These are phyloP conservation scores for Didymella exigua DNA, from an alignment of 2,329 filamentous ascomycete species.

Conservation along the genomic window DNA sequence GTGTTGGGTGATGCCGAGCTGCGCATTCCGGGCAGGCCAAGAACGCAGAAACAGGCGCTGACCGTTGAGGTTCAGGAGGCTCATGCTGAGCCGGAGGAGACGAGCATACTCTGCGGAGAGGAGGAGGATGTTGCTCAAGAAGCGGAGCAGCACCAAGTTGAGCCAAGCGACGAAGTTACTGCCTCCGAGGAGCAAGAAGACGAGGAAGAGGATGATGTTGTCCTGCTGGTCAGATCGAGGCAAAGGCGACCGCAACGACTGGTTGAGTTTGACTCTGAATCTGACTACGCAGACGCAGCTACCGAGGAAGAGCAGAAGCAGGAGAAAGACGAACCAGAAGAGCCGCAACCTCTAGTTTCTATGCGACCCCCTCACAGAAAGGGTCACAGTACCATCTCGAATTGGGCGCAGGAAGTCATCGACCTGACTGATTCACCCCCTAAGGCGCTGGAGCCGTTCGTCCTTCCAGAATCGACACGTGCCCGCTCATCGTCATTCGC, in stretches of 20 bases:
- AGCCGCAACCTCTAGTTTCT: constrained; percentile 23
- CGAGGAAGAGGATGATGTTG: constrained; percentile 39
- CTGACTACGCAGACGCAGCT: constrained; percentile 25
- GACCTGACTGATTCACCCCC: constrained; percentile 40
- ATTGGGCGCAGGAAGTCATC: constrained; percentile 42
- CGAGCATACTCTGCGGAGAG: constrained; percentile 41
- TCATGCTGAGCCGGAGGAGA: constrained; percentile 31
- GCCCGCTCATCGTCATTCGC: constrained; percentile 32
- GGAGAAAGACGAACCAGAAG: constrained; percentile 4
- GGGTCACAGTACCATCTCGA: constrained; percentile 35
- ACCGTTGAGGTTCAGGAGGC: constrained; percentile 15
- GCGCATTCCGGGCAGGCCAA: constrained; percentile 3
- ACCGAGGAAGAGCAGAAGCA: constrained; percentile 11
- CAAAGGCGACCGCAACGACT: constrained; percentile 24
- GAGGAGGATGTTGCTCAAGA: constrained; percentile 23
- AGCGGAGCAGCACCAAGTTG: constrained; percentile 8
- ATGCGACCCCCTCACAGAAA: constrained; percentile 34
- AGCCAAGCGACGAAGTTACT: constrained; percentile 5
- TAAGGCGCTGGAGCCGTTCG: constrained; percentile 26
- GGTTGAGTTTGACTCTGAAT: constrained; percentile 27
- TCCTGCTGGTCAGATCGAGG: constrained; percentile 27
- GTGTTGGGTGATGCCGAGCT: constrained; percentile 19
- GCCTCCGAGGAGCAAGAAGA: constrained; percentile 16
- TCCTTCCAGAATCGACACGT: constrained; percentile 26
- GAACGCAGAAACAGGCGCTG: constrained; percentile 5